Base-by-base conservation (phyloP, 2,329 filamentous ascomycete species). In the Fusarium vanettenii region DNA sequence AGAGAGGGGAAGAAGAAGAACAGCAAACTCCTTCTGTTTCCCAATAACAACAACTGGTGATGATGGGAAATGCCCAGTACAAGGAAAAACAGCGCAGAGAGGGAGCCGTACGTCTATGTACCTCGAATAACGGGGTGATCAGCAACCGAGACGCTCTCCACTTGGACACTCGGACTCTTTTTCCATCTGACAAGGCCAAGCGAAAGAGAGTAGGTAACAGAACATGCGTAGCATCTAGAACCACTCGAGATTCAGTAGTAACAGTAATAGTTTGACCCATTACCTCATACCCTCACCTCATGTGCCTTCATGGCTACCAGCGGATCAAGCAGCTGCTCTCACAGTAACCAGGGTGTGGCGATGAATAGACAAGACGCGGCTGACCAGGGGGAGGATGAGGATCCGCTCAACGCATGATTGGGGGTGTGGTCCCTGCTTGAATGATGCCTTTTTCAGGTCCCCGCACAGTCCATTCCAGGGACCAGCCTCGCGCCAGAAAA, bases 121-220 rank as follows among this genome's bases (percentile, higher is more conserved):
- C 57, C 57, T 60, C n/a, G 29, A 27, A 60, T 43, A 25, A 43
- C 57, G 25, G 57, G 25, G 37, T 25, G 60, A 69, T 65, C 50
- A 65, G 50, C 66, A 22, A 70, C 35, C 50, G 50, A 62, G 48
- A 64, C 66, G 45, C 33, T 50, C 60, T 62, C 60, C 60, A 62
- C 60, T 35, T 35, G 2, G 62, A 65, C 50, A 65, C 62, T 65
- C 55, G 62, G 37, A 59, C 62, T 20, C 22, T 65, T 59, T 65
- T 37, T 60, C 22, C 20, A 18, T 39, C 57, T 29, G 57, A n/a
- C 35, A 27, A 60, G 57, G 52, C 52, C 52, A 57, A 57, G 31
- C 52, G 22, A 41, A 29, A 60, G 56, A 60, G 25, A 48, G 43
- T 25, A 48, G 43, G 43, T 48, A 48, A 25, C 48, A 52, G 14